A percentile compares a stretch with the other conserved stretches of the same genome.
Conservation (phyloP, 768 basidiomycete genomes). For the Crucibulum laeve region DNA sequence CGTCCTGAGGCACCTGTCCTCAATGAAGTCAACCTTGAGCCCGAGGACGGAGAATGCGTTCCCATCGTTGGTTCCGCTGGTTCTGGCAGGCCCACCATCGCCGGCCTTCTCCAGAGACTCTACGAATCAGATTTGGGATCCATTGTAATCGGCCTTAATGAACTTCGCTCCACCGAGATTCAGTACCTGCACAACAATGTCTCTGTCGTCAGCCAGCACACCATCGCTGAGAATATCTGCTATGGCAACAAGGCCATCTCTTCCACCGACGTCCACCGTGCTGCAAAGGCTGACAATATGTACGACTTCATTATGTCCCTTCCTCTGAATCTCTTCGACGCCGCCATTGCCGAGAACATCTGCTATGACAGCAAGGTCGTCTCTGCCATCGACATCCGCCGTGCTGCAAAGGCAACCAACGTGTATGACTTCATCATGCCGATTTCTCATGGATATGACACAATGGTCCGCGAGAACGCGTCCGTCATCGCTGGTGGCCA, state of each 20-base stretch:
- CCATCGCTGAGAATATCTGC: constrained; percentile 83
- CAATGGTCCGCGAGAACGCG: constrained; percentile 86
- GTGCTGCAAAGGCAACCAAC: not conserved
- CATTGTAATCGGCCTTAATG: constrained; percentile 53
- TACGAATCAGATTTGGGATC: constrained; percentile 74
- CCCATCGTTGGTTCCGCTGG: constrained; percentile 91
- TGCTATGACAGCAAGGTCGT: too few species aligned
- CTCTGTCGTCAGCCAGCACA: constrained; percentile 83
- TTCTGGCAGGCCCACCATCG: constrained; percentile 90
- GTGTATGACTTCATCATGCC: constrained; percentile 23
- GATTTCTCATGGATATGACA: constrained; percentile 84
- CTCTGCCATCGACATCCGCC: not conserved
- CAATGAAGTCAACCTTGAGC: constrained; percentile 55
- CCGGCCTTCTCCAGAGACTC: constrained; percentile 79
- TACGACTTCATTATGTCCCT: constrained; percentile 92
- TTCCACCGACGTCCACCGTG: constrained; percentile 55
- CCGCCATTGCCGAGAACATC: too few species aligned
- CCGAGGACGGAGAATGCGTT: constrained; percentile 77
- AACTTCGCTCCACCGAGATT: constrained; percentile 57
- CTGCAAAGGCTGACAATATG: constrained; percentile 74
- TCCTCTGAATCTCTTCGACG: too few species aligned
- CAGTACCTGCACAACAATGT: constrained; percentile 75
- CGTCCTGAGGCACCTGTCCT: constrained; percentile 73
- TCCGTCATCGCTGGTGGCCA: constrained; percentile 91
- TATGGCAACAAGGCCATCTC: constrained; percentile 60